phyloP scores from a whole-genome alignment of 2,329 filamentous ascomycete species.

The Rosellinia necatrix region DNA sequence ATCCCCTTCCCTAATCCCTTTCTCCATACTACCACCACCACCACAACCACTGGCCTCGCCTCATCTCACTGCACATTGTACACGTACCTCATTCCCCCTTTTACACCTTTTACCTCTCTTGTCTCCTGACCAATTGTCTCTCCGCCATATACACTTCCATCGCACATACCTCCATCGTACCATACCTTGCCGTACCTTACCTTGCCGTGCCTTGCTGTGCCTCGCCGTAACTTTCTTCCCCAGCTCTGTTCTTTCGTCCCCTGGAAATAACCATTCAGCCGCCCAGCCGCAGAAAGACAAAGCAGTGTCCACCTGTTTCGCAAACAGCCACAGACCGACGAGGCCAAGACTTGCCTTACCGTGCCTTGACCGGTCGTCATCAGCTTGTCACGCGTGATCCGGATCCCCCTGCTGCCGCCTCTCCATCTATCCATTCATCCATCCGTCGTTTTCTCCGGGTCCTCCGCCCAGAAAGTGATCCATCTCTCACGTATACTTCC shows the following conservation, averaged over 20 bases:
- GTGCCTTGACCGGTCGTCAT: conserved; percentile 35
- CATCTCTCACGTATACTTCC: conserved; percentile 20
- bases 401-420: conserved; percentile 20
- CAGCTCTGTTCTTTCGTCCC: too few relatives aligned
- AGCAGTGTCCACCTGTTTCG: conserved; percentile 24
- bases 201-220: too few relatives aligned
- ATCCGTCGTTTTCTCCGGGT: conserved; percentile 23
- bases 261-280: not conserved
- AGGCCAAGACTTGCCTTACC: conserved; percentile 23
- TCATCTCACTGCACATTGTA: conserved; percentile 33
- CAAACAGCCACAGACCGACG: conserved; percentile 30
- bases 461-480: conserved; percentile 23
- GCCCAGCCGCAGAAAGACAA: conserved; percentile 21
- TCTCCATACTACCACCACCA: not conserved
- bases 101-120: conserved; percentile 9
- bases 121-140: conserved; percentile 3
- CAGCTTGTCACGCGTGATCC: conserved; percentile 33
- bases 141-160: conserved; percentile 23
- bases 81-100: not conserved
- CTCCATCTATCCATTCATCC: too few relatives aligned
- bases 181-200: too few relatives aligned
- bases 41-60: not conserved
- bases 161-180: not conserved
- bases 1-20: too few relatives aligned
- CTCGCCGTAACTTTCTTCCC: too few relatives aligned